Percentiles rank a stretch among this genome's conserved stretches.
These are phyloP conservation scores for Fusarium phyllophilum DNA, from an alignment of 2,329 filamentous ascomycete species.

Conservation along the genomic window DNA sequence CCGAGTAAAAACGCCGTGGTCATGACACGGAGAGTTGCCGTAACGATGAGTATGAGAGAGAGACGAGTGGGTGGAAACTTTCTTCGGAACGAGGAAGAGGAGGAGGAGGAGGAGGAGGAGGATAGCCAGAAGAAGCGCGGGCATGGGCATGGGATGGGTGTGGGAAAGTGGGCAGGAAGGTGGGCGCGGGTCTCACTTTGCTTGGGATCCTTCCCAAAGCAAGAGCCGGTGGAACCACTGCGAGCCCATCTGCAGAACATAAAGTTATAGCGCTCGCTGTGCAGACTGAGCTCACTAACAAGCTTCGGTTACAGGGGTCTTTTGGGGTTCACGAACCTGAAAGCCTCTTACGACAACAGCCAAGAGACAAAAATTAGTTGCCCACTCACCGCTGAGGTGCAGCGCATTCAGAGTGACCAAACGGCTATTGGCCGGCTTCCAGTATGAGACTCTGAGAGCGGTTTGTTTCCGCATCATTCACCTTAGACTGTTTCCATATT, in stretches of 20 bases:
- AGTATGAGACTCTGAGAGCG: slow-evolving; percentile 1
- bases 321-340: not conserved
- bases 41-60: slow-evolving; percentile 26
- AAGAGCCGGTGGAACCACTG: slow-evolving; percentile 19
- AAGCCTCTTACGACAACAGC: not conserved
- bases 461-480: slow-evolving; percentile 27
- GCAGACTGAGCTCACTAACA: slow-evolving; percentile 1
- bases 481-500: slow-evolving; percentile 14
- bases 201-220: slow-evolving; percentile 12
- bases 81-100: slow-evolving; percentile 20
- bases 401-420: not conserved
- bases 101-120: slow-evolving; percentile 31
- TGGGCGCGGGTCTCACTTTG: slow-evolving; percentile 33
- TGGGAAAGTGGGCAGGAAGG: slow-evolving; percentile 38
- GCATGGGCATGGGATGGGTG: slow-evolving; percentile 12
- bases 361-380: not conserved
- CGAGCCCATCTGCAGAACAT: slow-evolving; percentile 16
- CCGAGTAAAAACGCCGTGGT: slow-evolving; percentile 29
- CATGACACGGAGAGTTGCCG: slow-evolving; percentile 36
- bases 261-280: slow-evolving; percentile 5
- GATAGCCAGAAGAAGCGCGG: slow-evolving; percentile 9
- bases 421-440: slow-evolving; percentile 13
- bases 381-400: slow-evolving; percentile 4
- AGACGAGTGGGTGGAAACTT: slow-evolving; percentile 47
- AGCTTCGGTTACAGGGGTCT: slow-evolving; percentile 24